A percentile compares a stretch with the other conserved stretches of the same genome.
Conservation (phyloP, 257 asterid genomes). For the Solanum paucissectum region DNA sequence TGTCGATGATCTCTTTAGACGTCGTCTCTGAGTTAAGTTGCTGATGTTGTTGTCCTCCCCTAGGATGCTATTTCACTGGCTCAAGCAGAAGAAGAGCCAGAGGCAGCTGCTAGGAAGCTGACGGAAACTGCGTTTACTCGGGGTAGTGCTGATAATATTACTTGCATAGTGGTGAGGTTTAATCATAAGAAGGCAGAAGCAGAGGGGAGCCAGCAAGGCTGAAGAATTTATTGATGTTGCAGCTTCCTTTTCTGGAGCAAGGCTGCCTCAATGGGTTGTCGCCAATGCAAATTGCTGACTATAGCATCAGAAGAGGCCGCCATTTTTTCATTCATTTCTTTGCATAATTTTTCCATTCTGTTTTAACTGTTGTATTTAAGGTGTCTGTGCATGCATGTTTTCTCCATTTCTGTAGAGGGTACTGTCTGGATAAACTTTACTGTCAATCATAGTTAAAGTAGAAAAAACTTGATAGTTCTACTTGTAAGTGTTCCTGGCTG, state of each 20-base stretch:
- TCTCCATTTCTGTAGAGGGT: conserved; percentile 6
- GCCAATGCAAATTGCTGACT: background rate
- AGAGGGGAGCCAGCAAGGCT: conserved; percentile 22
- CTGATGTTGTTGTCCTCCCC: background rate
- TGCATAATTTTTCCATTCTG: background rate
- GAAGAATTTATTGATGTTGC: conserved; percentile 12
- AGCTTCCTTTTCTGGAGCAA: conserved; percentile 4
- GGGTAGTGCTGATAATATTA: conserved; percentile 96
- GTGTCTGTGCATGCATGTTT: background rate
- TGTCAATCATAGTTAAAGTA: background rate
- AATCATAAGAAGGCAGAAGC: conserved; percentile 32
- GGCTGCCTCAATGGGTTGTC: background rate
- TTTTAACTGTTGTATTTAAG: background rate
- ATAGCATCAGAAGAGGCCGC: background rate
- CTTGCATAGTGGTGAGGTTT: conserved; percentile 90
- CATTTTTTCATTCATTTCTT: conserved; percentile 30
- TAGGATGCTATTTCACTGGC: conserved; percentile 94
- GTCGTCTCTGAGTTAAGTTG: background rate
- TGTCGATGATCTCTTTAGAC: background rate
- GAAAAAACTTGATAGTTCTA: background rate
- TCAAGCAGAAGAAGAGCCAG: conserved; percentile 66
- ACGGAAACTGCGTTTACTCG: conserved; percentile 86
- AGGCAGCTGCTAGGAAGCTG: conserved; percentile 86
- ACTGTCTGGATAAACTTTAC: background rate
- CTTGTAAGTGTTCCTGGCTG: background rate